Evolutionary conservation across 169 alveolate genomes (phyloP), one percentile per base, ranked within the genome.

Genomic region (Plasmodium fragile): DNA sequence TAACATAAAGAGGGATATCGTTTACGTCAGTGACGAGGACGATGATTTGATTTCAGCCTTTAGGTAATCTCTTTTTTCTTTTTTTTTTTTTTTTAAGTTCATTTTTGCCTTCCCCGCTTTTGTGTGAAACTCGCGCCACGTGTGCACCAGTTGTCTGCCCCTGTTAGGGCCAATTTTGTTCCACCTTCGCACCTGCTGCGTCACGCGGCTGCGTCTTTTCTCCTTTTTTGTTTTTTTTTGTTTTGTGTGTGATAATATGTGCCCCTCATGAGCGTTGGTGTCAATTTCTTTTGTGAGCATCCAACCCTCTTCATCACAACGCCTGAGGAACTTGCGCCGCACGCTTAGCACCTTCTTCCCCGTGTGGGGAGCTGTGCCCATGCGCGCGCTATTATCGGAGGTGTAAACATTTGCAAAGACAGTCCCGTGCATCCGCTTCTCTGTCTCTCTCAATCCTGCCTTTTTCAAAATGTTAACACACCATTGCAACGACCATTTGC

Each of bases 11-110:
- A 87, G 81, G n/a, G 81, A 87, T 49, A 87, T 87, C 22, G 84
- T 87, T 45, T 77, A 78, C 45, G 82, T 87, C 36, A 87, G 90
- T 87, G 89, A 87, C 81, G 93, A 87, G 13, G 93, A 87, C 59
- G 93, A 87, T 7, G 93, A 87, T 65, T 87, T 87, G 53, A 65
- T 87, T 55, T 87, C 90, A 43, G 93, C 93, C 52, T 87, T 87
- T 87, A 87, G 90, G 45, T 87, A 78, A 78, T 18, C 53, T 36
- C 28, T 43, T 25, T 70, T 39, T 72, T 82, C n/a, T 82, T 81
- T 81, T 5, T 49, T 52, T 52, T 41, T 52, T 81, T 81, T 52
- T 53, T 81, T 81, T 81, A 53, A 16, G 41, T 81, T 32, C 41
- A 52, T n/a, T 55, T 81, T 81, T 49, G 36, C 22, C 13, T 34